Conservation (phyloP, 495 filamentous ascomycete species). For the Pyronema domesticum region DNA sequence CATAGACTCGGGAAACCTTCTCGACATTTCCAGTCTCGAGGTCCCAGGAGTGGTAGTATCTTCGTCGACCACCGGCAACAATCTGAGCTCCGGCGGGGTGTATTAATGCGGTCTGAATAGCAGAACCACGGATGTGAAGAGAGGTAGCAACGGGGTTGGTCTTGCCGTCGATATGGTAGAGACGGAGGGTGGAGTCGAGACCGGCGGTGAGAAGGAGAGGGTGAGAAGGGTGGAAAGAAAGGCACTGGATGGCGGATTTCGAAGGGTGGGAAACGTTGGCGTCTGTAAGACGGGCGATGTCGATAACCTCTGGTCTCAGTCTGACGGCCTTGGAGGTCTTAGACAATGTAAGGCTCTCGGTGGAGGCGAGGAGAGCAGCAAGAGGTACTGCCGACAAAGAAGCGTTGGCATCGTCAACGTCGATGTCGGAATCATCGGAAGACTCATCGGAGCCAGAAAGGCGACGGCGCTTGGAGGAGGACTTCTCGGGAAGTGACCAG, state of each 20-base stretch:
- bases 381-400: constrained; percentile 53
- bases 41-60: constrained; percentile 92
- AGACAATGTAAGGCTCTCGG: constrained; percentile 22
- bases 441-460: constrained; percentile 33
- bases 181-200: constrained; percentile 60
- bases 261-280: constrained; percentile 30
- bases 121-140: constrained; percentile 64
- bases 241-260: constrained; percentile 55
- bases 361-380: constrained; percentile 57
- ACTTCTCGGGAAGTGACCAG: constrained; percentile 44
- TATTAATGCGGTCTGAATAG: constrained; percentile 60
- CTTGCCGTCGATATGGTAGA: constrained; percentile 70
- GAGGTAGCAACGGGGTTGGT: constrained; percentile 79
- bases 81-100: constrained; percentile 46
- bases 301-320: constrained; percentile 68
- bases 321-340: constrained; percentile 26
- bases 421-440: constrained; percentile 32
- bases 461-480: constrained; percentile 33
- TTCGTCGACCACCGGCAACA: constrained; percentile 67
- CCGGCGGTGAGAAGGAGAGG: constrained; percentile 81
- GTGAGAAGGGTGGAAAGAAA: constrained; percentile 73
- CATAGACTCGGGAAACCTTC: constrained; percentile 59
- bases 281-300: constrained; percentile 59
- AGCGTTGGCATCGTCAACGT: constrained; percentile 44
- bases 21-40: constrained; percentile 60